Evolutionary conservation across 192 early-diverging fungal species (phyloP), one percentile per base, ranked within the genome.

Genomic region (Entophlyctis helioformis): DNA sequence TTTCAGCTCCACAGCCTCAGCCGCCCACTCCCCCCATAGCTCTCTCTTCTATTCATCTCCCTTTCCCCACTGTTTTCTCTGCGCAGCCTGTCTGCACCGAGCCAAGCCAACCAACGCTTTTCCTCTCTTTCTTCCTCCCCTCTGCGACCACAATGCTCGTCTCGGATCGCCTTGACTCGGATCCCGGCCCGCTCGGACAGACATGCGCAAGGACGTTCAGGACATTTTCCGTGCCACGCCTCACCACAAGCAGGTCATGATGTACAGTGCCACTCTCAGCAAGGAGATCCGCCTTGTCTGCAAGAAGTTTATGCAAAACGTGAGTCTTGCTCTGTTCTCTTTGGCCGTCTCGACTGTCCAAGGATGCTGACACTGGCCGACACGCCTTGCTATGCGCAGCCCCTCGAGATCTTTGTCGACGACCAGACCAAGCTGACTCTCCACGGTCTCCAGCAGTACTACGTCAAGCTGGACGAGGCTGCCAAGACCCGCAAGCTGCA

Each of bases 171-270:
- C 40, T 32, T 23, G 36, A 46, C n/a, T n/a, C n/a, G n/a, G n/a
- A n/a, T n/a, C n/a, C n/a, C n/a, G n/a, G n/a, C n/a, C n/a, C 18
- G 49, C 39, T 53, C 33, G 34, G n/a, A 8, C 48, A 96, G 92
- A 95, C 54, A 97, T 97, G 94, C 86, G 94, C 48, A 76, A 84
- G 42, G 89, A 94, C 67, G 85, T 97, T 11, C 94, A 97, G 59
- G 87, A 92, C 22, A 95, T 97, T 43, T 97, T 97, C 83, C 67
- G 79, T 24, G 69, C 83, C 13, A 95, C 90, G 1, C 91, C 91
- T 21, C 90, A 91, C 71, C 81, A 84, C 70, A 97, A 97, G 76
- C 94, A 97, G 63, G 94, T 97, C 36, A 88, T 97, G 82, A 97
- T 97, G 94, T 97, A 89, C 69, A 86, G 81, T 37, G 94, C 94